Evolutionary conservation across 257 asterid genomes (phyloP).

Genomic region (Cinchona pubescens): DNA sequence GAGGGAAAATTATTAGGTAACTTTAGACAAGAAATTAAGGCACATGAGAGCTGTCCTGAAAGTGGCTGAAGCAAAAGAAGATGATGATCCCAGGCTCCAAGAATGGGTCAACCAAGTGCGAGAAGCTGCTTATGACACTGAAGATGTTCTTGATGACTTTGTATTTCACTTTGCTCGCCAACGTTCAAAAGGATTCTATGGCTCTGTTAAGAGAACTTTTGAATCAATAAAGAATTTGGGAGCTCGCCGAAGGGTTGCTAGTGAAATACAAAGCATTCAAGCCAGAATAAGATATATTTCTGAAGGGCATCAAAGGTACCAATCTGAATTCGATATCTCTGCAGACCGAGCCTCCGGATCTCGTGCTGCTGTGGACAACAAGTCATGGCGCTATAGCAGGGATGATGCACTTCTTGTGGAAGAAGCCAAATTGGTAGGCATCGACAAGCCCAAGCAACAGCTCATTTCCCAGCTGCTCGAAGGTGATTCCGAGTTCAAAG

Average conservation of each 20-base stretch:
- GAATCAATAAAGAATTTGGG: not conserved
- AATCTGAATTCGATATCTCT: not conserved
- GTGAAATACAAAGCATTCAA: not conserved
- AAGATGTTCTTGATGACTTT: conserved; percentile 30
- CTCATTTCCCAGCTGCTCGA: no score
- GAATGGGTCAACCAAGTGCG: conserved; percentile 34
- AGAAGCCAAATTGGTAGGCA: no score
- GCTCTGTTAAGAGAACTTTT: not conserved
- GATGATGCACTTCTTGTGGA: no score
- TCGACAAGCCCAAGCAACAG: no score
- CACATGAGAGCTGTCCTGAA: conserved; percentile 28
- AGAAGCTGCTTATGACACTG: conserved; percentile 30
- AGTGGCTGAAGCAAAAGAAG: conserved; percentile 26
- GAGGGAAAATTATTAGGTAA: conserved; percentile 15
- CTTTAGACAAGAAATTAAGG: conserved; percentile 10
- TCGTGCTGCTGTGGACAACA: no score
- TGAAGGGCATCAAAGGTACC: not conserved
- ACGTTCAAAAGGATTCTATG: not conserved
- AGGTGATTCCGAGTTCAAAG: no score
- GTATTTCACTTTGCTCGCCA: not conserved
- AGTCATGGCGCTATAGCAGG: no score
- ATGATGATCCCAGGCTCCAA: conserved; percentile 16
- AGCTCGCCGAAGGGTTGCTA: conserved; percentile 12
- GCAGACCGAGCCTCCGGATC: no score
- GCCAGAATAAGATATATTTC: no score